Conservation (phyloP, 2,329 filamentous ascomycete genomes). For the Exophiala sideris region DNA sequence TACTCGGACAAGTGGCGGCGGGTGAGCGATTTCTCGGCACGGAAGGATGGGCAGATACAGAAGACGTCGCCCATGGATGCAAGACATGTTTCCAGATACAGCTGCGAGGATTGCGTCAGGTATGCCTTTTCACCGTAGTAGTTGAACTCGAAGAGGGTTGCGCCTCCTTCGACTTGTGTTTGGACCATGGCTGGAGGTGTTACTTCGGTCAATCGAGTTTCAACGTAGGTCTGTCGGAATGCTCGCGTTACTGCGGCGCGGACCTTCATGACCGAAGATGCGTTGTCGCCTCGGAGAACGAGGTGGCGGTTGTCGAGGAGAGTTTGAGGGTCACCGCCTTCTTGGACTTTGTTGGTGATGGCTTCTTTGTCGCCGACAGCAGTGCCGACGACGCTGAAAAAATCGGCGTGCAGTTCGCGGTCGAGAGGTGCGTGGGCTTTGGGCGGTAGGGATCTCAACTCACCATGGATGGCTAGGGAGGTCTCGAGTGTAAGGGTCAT, state of each 20-base stretch:
- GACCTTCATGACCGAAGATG: slow-evolving; percentile 83
- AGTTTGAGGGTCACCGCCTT: slow-evolving; percentile 66
- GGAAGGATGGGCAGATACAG: slow-evolving; percentile 98
- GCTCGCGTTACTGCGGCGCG: slow-evolving; percentile 76
- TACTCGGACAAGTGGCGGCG: slow-evolving; percentile 94
- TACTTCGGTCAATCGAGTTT: slow-evolving; percentile 75
- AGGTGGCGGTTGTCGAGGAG: slow-evolving; percentile 82
- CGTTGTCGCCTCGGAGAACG: slow-evolving; percentile 76
- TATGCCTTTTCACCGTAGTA: slow-evolving; percentile 90
- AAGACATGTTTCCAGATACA: slow-evolving; percentile 93
- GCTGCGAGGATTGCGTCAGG: slow-evolving; percentile 92
- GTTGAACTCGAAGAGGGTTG: slow-evolving; percentile 83
- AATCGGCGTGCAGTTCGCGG: slow-evolving; percentile 88
- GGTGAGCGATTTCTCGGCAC: slow-evolving; percentile 92
- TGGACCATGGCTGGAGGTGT: slow-evolving; percentile 87
- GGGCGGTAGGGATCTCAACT: slow-evolving; percentile 75
- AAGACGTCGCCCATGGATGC: slow-evolving; percentile 91
- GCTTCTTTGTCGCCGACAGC: slow-evolving; percentile 85
- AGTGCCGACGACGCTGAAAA: slow-evolving; percentile 73
- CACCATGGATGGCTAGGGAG: slow-evolving; percentile 78
- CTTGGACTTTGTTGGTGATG: slow-evolving; percentile 77
- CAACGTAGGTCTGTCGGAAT: slow-evolving; percentile 75
- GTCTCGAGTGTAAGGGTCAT: slow-evolving; percentile 82
- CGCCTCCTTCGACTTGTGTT: slow-evolving; percentile 89
- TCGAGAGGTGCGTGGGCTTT: slow-evolving; percentile 75